Percentiles rank a stretch among this genome's conserved stretches.
These are phyloP conservation scores for Entomortierella lignicola DNA, from an alignment of 192 early-diverging fungal species.

Conservation along the genomic window DNA sequence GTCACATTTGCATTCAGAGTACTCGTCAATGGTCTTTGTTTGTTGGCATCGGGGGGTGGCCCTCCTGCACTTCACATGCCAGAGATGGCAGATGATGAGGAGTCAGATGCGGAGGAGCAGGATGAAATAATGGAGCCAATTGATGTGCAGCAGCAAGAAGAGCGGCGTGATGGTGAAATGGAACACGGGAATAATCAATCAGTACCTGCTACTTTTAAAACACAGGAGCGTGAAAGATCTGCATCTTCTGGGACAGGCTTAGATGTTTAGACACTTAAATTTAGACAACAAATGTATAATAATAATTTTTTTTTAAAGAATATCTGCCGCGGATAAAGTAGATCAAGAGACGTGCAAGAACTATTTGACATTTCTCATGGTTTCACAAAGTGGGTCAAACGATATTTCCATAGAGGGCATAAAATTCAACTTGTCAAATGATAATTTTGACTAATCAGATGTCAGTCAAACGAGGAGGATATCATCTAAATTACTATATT, in stretches of 20 bases:
- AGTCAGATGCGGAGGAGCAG: constrained; percentile 15
- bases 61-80: constrained; percentile 42
- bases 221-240: neutral
- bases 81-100: constrained; percentile 29
- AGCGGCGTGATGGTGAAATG: neutral
- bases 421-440: no score
- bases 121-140: neutral
- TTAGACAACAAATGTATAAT: neutral
- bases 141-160: neutral
- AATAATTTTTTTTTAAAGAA: no score
- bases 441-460: no score
- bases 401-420: no score
- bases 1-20: constrained; percentile 37
- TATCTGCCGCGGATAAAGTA: no score
- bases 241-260: neutral
- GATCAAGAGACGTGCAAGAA: no score
- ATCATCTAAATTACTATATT: no score
- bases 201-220: neutral
- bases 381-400: no score
- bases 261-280: no score
- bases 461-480: no score
- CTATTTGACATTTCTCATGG: no score
- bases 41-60: constrained; percentile 36
- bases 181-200: neutral
- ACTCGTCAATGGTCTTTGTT: constrained; percentile 38